Base-by-base conservation (phyloP, 805 yeast genomes). In the Starmerella floris region DNA sequence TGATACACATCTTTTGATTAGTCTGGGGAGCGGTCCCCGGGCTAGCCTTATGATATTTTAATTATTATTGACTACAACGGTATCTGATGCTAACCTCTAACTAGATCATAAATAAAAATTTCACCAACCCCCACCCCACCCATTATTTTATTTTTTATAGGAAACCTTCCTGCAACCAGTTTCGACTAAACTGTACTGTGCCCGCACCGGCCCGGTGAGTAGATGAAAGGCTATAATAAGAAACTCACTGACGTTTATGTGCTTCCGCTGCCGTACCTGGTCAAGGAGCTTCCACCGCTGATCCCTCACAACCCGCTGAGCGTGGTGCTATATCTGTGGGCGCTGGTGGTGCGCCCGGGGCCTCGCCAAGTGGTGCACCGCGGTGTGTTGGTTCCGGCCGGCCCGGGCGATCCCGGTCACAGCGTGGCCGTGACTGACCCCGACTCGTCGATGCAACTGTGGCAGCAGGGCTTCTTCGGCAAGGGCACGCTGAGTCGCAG, bases 401-500 rank as follows among this genome's bases (percentile, higher is more conserved):
- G 25, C 16, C 30, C n/a, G 6, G 33, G 11, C 23, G 8, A 19
- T 13, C 23, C 52, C 43, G 54, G 57, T 11, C n/a, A n/a, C n/a
- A n/a, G n/a, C n/a, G 70, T 80, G 3, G 42, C 37, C 15, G 59
- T 62, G 10, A 39, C 39, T 21, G 54, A 53, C 35, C 60, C 59
- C 1, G 49, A 55, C 0, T 76, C 69, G 26, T 77, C 79, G 74
- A 51, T 54, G 19, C 60, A 61, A 31, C 62, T 91, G 2, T 91
- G 97, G 97, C 61, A 67, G 16, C 70, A 70, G 51, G 98, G 98
- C 1, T 91, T 85, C 56, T 91, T 84, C 57, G 98, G 98, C 5
- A 91, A 88, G 56, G 98, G 97, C 2, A 72, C 74, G 2, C 63
- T 85, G 35, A 82, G 95, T 28, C 67, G 98, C 49, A 80, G 94